Evolutionary conservation across 1,139 yeast genomes (phyloP).

Genomic region (Candida glucosophila): DNA sequence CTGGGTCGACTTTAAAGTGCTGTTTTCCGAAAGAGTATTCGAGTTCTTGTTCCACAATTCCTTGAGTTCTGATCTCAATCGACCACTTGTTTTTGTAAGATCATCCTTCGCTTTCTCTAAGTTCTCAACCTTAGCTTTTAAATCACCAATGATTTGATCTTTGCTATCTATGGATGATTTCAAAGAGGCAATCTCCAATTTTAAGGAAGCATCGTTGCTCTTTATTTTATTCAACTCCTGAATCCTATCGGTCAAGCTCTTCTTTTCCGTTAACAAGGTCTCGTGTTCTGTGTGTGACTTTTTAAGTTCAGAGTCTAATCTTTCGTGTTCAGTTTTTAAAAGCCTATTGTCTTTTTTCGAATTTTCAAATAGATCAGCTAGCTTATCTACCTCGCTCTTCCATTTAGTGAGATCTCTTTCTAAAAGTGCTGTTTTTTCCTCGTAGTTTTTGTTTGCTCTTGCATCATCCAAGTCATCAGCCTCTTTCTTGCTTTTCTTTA

Average conservation of each 20-base stretch:
- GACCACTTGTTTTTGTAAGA: conserved; percentile 31
- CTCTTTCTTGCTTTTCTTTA: conserved; percentile 10
- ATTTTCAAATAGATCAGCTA: neutral
- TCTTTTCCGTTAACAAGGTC: neutral
- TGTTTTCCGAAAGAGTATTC: conserved; percentile 27
- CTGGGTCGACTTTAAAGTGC: conserved; percentile 28
- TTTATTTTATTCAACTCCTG: conserved; percentile 23
- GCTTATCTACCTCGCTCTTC: neutral
- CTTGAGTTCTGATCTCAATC: conserved; percentile 33
- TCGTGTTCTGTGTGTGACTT: neutral
- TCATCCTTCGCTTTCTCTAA: conserved; percentile 28
- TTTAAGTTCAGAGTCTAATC: neutral
- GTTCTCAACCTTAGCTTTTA: conserved; percentile 27
- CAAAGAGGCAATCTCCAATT: conserved; percentile 33
- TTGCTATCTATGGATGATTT: conserved; percentile 34
- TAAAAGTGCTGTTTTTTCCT: conserved; percentile 1
- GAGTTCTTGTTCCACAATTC: conserved; percentile 32
- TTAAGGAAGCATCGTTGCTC: conserved; percentile 32
- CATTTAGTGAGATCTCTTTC: too few relatives aligned
- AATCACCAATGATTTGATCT: conserved; percentile 40
- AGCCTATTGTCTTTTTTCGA: neutral
- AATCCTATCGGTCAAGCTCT: conserved; percentile 2
- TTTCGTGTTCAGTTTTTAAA: neutral
- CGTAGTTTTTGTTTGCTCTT: conserved; percentile 1
- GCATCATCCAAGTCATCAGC: conserved; percentile 1